phyloP scores from a whole-genome alignment of 208 protist genomes.

The Leishmania major region DNA sequence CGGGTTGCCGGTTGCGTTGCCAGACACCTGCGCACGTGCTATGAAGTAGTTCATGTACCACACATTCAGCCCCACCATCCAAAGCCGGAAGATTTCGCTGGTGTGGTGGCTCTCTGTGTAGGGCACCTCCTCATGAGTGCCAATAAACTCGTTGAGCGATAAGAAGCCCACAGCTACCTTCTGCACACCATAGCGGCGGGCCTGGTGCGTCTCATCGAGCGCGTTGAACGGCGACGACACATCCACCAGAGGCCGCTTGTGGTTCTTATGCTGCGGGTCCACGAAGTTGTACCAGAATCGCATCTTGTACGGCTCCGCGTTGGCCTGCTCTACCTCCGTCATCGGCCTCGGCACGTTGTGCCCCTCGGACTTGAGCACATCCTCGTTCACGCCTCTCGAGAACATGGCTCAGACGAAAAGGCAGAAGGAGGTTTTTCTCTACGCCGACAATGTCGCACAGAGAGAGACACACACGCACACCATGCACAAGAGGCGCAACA shows the following conservation, averaged over 20 bases:
- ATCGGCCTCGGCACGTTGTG: slow-evolving; percentile 39
- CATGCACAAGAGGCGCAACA: background rate
- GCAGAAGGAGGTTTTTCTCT: background rate
- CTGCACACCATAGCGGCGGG: slow-evolving; percentile 62
- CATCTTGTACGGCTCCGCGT: slow-evolving; percentile 53
- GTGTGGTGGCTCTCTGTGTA: slow-evolving; percentile 85
- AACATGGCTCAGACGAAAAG: slow-evolving; percentile 43
- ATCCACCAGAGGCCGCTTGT: slow-evolving; percentile 58
- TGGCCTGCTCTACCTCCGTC: slow-evolving; percentile 36
- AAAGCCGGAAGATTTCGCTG: slow-evolving; percentile 66
- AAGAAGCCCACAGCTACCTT: slow-evolving; percentile 64
- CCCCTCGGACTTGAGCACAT: slow-evolving; percentile 58
- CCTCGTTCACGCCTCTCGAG: slow-evolving; percentile 57
- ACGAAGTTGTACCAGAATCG: slow-evolving; percentile 61
- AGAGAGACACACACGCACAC: slow-evolving; percentile 1
- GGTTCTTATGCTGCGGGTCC: slow-evolving; percentile 48
- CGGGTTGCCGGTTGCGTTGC: slow-evolving; percentile 51
- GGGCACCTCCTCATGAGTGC: slow-evolving; percentile 74
- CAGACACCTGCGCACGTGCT: slow-evolving; percentile 42
- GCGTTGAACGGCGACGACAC: slow-evolving; percentile 78
- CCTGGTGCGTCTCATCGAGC: slow-evolving; percentile 83
- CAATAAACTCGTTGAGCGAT: slow-evolving; percentile 76
- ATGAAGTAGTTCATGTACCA: slow-evolving; percentile 70
- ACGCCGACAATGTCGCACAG: background rate
- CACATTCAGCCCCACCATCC: slow-evolving; percentile 63